Evolutionary conservation across 768 basidiomycete species (phyloP).

Genomic region (Rhizopogon salebrosus): DNA sequence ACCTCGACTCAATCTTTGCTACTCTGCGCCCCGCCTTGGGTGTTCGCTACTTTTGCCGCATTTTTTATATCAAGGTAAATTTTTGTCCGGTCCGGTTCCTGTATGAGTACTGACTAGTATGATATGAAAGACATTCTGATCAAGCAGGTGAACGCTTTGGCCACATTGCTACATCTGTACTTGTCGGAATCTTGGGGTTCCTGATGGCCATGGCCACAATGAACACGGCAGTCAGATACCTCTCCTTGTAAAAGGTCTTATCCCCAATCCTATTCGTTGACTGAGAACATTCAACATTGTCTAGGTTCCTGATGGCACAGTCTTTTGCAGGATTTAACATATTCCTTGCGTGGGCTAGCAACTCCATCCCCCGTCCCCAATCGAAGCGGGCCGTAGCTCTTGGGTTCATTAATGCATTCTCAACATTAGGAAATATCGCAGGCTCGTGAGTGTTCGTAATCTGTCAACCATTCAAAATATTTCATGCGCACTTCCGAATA

Average conservation of each 20-base stretch:
- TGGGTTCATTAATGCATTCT: conserved; percentile 76
- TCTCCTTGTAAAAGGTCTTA: conserved; percentile 47
- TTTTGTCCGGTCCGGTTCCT: background rate
- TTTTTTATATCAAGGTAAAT: conserved; percentile 47
- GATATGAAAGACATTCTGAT: conserved; percentile 59
- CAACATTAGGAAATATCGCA: conserved; percentile 69
- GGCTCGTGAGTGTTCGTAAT: conserved; percentile 56
- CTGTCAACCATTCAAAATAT: background rate
- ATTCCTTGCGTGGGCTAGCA: conserved; percentile 50
- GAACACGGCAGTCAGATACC: conserved; percentile 57
- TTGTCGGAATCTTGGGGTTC: conserved; percentile 64
- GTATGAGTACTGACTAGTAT: background rate
- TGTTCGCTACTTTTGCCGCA: conserved; percentile 53
- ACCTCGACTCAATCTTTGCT: conserved; percentile 59
- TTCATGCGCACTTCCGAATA: conserved; percentile 4
- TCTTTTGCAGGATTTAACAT: conserved; percentile 68
- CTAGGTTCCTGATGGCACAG: conserved; percentile 73
- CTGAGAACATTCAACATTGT: background rate
- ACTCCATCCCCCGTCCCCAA: conserved; percentile 67
- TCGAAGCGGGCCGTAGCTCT: conserved; percentile 88
- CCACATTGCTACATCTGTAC: conserved; percentile 52
- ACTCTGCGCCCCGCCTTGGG: conserved; percentile 69
- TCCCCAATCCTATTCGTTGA: background rate
- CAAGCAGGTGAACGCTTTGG: conserved; percentile 61
- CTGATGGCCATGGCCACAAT: conserved; percentile 59